Base-by-base conservation (phyloP, 768 basidiomycete species). In the Saitozyma podzolica region DNA sequence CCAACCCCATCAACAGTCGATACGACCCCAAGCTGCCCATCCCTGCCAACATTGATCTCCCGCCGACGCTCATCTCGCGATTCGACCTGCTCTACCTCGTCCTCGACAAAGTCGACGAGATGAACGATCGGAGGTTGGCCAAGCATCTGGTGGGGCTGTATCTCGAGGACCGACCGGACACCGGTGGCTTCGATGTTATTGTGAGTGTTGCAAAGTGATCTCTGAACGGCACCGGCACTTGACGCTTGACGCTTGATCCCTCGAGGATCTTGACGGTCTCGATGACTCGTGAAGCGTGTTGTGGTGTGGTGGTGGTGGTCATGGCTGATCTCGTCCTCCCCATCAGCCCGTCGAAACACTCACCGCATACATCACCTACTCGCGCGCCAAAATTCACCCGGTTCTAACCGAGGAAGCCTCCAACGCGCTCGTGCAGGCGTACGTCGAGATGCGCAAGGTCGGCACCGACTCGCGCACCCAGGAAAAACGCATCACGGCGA, bases 81-180 rank as follows among this genome's bases (percentile, higher is more conserved):
- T 99, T 99, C 79, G 96, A 99, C 78, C 82, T 99, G 47, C 83
- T 99, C 8, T 99, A 99, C 72, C 87, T 99, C 40, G 91, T 99
- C 3, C 84, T 99, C 40, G 96, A 99, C 80, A 87, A 90, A 73
- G 89, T 95, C 6, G 94, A 99, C 74, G 95, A 98, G 76, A 80
- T 83, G 14, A 81, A 89, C 56, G 96, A 99, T 78, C 84, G 94
- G 16, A 86, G 83, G 68, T 83, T 99, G 29, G 96, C 96, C 0
- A 89, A 92, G 71, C 93, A 96, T 81, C 83, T 99, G 8, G 95
- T 98, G 20, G 86, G 89, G 0, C 81, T 99, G 61, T 99, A 99
- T 74, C 85, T 98, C 1, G 95, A 99, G 79, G 96, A 99, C 74
- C 82, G 83, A 20, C 92, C 92, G 0, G 82, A 84, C 41, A 84